phyloP scores from a whole-genome alignment of 345 rosid genomes.

The Physaria fendleri region DNA sequence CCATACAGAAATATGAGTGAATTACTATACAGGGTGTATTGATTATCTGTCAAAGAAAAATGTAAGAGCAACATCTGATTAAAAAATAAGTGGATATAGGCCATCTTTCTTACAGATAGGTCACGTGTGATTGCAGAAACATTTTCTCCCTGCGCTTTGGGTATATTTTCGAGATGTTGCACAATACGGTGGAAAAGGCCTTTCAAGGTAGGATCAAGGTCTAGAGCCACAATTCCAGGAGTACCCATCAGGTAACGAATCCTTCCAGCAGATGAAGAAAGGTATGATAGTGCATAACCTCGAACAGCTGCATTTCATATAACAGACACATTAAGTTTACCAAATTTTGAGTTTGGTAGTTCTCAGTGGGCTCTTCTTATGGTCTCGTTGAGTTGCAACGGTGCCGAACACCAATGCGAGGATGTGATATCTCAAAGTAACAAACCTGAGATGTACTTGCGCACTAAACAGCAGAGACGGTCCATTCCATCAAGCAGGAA shows the following conservation, averaged over 20 bases:
- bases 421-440: slow-evolving; percentile 7
- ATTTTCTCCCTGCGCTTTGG: slow-evolving; percentile 88
- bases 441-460: slow-evolving; percentile 91
- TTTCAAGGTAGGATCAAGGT: slow-evolving; percentile 78
- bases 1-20: not conserved
- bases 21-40: slow-evolving; percentile 8
- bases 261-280: slow-evolving; percentile 97
- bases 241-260: slow-evolving; percentile 84
- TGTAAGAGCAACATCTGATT: slow-evolving; percentile 3
- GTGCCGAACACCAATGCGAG: not conserved
- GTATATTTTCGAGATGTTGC: slow-evolving; percentile 79
- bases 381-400: slow-evolving; percentile 5
- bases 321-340: slow-evolving; percentile 18
- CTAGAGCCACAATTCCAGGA: slow-evolving; percentile 99
- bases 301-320: slow-evolving; percentile 75
- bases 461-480: slow-evolving; percentile 82
- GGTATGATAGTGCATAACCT: slow-evolving; percentile 96
- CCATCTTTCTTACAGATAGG: slow-evolving; percentile 66
- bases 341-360: not conserved
- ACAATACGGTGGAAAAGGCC: slow-evolving; percentile 82
- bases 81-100: not conserved
- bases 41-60: not conserved
- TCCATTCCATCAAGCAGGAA: slow-evolving; percentile 98
- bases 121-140: slow-evolving; percentile 80
- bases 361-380: slow-evolving; percentile 1